phyloP scores from a whole-genome alignment of 2,329 filamentous ascomycete species.

The Aspergillus ochraceus region DNA sequence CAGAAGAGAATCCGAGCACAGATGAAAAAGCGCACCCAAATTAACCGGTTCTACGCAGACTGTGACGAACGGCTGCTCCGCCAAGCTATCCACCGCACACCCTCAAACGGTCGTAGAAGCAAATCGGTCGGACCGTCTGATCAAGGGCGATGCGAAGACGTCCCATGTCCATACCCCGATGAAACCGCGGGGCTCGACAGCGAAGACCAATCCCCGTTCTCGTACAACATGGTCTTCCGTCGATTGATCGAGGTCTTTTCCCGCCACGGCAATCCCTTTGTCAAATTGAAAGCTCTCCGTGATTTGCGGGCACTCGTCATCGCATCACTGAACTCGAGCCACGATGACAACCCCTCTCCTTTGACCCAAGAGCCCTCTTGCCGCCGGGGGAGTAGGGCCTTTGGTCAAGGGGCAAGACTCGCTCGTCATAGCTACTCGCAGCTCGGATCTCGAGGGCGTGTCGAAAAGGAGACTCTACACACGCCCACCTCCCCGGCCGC shows the following conservation, averaged over 20 bases:
- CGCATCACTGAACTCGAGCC: conserved; percentile 66
- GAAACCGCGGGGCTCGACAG: background rate
- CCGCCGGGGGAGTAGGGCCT: conserved; percentile 6
- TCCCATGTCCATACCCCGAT: background rate
- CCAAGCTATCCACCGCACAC: conserved; percentile 22
- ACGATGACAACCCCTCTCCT: conserved; percentile 32
- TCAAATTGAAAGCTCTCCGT: conserved; percentile 78
- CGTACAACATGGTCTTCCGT: conserved; percentile 77
- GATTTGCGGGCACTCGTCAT: conserved; percentile 82
- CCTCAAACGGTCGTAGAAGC: conserved; percentile 31
- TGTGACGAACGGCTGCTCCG: conserved; percentile 33
- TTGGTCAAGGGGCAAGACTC: conserved; percentile 16
- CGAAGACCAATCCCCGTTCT: conserved; percentile 56
- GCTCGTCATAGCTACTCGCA: conserved; percentile 36
- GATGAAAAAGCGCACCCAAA: conserved; percentile 40
- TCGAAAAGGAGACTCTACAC: conserved; percentile 19
- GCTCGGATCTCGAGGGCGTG: conserved; percentile 10
- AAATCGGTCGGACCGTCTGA: conserved; percentile 33
- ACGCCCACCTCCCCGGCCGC: conserved; percentile 25
- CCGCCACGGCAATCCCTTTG: conserved; percentile 81
- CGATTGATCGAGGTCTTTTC: conserved; percentile 82
- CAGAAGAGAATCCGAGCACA: conserved; percentile 46
- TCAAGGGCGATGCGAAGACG: conserved; percentile 5
- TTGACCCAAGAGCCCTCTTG: conserved; percentile 3
- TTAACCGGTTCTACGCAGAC: conserved; percentile 40